Evolutionary conservation across 371 early-diverging fungal genomes (phyloP).

Genomic region (Mortierella sp.): DNA sequence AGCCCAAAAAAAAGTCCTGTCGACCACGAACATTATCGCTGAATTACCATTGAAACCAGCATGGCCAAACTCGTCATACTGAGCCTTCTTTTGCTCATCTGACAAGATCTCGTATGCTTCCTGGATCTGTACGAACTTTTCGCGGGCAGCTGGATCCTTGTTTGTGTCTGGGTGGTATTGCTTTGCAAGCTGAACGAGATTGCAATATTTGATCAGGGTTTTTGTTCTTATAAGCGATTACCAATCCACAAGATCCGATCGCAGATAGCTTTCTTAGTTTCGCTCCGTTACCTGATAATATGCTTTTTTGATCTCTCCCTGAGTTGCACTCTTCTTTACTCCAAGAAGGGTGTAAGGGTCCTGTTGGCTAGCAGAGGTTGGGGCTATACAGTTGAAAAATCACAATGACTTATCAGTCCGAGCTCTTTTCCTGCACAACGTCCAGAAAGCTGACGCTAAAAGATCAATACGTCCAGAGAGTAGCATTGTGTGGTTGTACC

Average conservation of each 20-base stretch:
- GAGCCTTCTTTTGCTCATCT: conserved; percentile 88
- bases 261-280: no score
- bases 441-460: no score
- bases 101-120: conserved; percentile 95
- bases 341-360: conserved; percentile 90
- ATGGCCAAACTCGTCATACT: conserved; percentile 93
- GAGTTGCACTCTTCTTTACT: conserved; percentile 78
- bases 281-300: conserved; percentile 86
- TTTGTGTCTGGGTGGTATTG: conserved; percentile 97
- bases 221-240: no score
- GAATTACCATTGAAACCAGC: conserved; percentile 64
- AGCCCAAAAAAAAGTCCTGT: background rate
- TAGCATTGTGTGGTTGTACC: no score
- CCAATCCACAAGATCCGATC: background rate
- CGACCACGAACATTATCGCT: conserved; percentile 47
- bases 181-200: conserved; percentile 94
- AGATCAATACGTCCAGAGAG: no score
- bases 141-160: conserved; percentile 89
- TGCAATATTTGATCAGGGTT: no score
- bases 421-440: no score
- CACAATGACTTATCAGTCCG: no score
- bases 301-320: conserved; percentile 92
- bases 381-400: conserved; percentile 34
- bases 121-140: conserved; percentile 96
- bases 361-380: conserved; percentile 56